phyloP scores from a whole-genome alignment of 805 yeast genomes.

The Yueomyces sp. region DNA sequence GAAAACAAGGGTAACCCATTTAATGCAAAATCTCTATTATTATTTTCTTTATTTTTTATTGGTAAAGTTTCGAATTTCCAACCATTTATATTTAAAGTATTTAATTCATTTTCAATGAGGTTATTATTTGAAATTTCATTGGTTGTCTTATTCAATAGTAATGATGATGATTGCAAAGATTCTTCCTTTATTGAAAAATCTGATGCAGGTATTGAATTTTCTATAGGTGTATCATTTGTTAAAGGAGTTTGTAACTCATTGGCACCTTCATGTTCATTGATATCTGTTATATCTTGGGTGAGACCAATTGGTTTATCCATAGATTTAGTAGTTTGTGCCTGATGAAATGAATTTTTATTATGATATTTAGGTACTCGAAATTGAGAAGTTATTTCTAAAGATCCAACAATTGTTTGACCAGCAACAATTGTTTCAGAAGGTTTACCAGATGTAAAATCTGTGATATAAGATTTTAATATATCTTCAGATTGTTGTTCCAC shows the following conservation, averaged over 20 bases:
- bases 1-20: slow-evolving; percentile 35
- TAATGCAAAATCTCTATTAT: slow-evolving; percentile 13
- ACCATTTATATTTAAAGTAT: slow-evolving; percentile 15
- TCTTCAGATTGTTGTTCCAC: slow-evolving; percentile 18
- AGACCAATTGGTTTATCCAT: slow-evolving; percentile 18
- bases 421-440: slow-evolving; percentile 15
- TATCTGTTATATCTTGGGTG: background rate
- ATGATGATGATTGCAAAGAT: background rate
- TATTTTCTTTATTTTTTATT: slow-evolving; percentile 6
- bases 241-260: background rate
- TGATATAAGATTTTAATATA: slow-evolving; percentile 12
- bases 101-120: background rate
- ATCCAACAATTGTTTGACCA: slow-evolving; percentile 21
- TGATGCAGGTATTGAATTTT: background rate
- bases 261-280: background rate
- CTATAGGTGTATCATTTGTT: background rate
- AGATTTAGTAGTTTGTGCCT: slow-evolving; percentile 16
- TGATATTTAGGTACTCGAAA: slow-evolving; percentile 23
- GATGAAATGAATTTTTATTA: slow-evolving; percentile 19
- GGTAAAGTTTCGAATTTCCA: slow-evolving; percentile 24
- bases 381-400: slow-evolving; percentile 20
- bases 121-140: background rate
- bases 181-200: background rate
- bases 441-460: slow-evolving; percentile 13
- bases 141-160: background rate